Percentiles rank a stretch among this genome's conserved stretches.
Evolutionary conservation across 2,329 filamentous ascomycete genomes (phyloP).

Genomic region (Leptodontidium sp.): DNA sequence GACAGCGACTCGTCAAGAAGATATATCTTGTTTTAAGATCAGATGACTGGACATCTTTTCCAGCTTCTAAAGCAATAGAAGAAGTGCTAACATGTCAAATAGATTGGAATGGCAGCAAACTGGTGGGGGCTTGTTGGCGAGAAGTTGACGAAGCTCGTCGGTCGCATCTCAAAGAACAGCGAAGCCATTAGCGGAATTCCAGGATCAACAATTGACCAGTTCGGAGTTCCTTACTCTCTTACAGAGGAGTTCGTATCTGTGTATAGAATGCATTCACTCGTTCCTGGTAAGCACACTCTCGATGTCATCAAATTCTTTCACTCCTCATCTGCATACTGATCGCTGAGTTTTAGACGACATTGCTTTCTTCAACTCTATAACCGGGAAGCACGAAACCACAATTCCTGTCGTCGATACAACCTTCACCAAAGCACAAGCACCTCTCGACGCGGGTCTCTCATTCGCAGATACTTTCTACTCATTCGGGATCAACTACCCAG

Average conservation of each 20-base stretch:
- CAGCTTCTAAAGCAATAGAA: no score
- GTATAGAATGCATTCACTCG: slow-evolving; percentile 28
- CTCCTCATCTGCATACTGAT: neutral
- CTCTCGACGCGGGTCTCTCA: slow-evolving; percentile 18
- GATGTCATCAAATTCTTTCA: neutral
- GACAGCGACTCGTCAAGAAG: no score
- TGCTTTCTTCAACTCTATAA: slow-evolving; percentile 28
- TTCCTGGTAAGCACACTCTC: slow-evolving; percentile 22
- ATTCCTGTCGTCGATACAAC: slow-evolving; percentile 21
- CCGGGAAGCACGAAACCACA: slow-evolving; percentile 23
- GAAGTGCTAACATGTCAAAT: slow-evolving; percentile 14
- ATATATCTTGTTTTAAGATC: no score
- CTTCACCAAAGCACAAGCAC: slow-evolving; percentile 28
- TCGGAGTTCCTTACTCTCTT: slow-evolving; percentile 27
- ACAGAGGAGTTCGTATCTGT: slow-evolving; percentile 35
- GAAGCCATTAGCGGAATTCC: slow-evolving; percentile 31
- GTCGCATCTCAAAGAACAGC: slow-evolving; percentile 28
- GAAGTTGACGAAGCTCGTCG: slow-evolving; percentile 28
- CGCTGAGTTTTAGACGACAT: slow-evolving; percentile 24
- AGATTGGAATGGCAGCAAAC: slow-evolving; percentile 28
- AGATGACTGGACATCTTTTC: no score
- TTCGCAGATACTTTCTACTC: slow-evolving; percentile 31
- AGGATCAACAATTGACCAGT: slow-evolving; percentile 27
- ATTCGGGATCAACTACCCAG: slow-evolving; percentile 34
- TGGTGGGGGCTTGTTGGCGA: slow-evolving; percentile 33